Base-by-base conservation (phyloP, 202 grass and related monocot species). In the Carex arenaria region DNA sequence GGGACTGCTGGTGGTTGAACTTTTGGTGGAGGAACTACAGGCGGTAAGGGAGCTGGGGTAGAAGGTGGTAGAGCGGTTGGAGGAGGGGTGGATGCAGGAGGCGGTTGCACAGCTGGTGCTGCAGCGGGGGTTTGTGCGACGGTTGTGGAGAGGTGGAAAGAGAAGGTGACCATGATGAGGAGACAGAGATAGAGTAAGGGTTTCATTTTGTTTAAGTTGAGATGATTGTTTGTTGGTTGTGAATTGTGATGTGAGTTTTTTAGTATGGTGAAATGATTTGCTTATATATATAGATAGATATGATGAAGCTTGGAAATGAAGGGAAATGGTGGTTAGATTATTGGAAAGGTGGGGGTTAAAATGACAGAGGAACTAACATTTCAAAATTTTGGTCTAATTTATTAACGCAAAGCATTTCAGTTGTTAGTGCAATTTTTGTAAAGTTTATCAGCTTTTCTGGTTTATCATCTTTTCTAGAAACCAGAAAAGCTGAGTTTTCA, bases 241-340 rank as follows among this genome's bases (percentile, higher is more conserved):
- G 66, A 68, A 49, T 49, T 49, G 45, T 19, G 52, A 18, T 54
- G 64, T 57, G 66, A 14, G 74, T 30, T 38, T 38, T 5, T n/a
- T n/a, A n/a, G 19, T 20, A 63, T 38, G 19, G 4, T 80, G 76
- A 42, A 28, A 81, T 20, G 42, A 62, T 49, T 22, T 81, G 38
- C 7, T 65, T 49, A 81, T 65, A 14, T 81, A 81, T 80, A 80
- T 64, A 43, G 8, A 62, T 62, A 62, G 10, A 14, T 20, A 32
- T 31, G 10, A 43, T 47, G 38, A 59, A 14, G 79, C 86, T 90
- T 93, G 86, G 61, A 31, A 10, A 85, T 32, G 80, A 90, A 93
- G 91, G 70, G 85, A 90, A 87, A 70, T 61, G 81, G 86, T 82
- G 87, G 84, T 67, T 78, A 63, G 14, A 84, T 71, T 43, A 87